phyloP scores from a whole-genome alignment of 441 rosid genomes.

The Bruguiera hainesii region DNA sequence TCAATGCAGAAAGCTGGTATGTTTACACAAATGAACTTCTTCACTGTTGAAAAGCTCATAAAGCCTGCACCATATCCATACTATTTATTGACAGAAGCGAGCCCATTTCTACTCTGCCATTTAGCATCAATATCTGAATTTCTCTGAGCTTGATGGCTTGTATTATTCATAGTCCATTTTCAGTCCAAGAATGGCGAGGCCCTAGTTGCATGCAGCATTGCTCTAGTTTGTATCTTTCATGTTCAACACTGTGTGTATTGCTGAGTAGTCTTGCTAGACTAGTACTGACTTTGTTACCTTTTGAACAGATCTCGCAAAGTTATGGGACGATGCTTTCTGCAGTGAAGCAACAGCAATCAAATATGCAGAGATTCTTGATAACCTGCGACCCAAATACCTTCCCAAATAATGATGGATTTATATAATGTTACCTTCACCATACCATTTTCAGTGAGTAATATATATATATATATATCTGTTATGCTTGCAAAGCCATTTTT shows the following conservation, averaged over 20 bases:
- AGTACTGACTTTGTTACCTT: conserved; percentile 21
- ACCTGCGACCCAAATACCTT: conserved; percentile 49
- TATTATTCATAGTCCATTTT: neutral
- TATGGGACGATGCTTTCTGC: conserved; percentile 73
- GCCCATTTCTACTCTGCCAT: neutral
- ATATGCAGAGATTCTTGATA: conserved; percentile 56
- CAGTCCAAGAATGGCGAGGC: no score
- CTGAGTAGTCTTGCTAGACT: neutral
- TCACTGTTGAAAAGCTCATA: neutral
- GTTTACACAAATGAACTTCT: conserved; percentile 9
- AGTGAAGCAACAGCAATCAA: conserved; percentile 54
- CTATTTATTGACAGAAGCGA: neutral
- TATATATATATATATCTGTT: neutral
- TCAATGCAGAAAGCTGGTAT: conserved; percentile 68
- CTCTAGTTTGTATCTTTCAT: neutral
- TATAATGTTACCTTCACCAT: neutral
- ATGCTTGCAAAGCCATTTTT: neutral
- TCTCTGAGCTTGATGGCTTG: neutral
- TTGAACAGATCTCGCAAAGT: conserved; percentile 64
- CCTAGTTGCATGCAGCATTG: neutral
- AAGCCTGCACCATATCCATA: neutral
- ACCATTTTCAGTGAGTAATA: conserved; percentile 12
- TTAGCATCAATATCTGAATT: neutral
- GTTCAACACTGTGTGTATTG: neutral
- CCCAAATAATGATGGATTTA: conserved; percentile 30